Conservation (phyloP, 306 rosid species). For the Acacia confusa region DNA sequence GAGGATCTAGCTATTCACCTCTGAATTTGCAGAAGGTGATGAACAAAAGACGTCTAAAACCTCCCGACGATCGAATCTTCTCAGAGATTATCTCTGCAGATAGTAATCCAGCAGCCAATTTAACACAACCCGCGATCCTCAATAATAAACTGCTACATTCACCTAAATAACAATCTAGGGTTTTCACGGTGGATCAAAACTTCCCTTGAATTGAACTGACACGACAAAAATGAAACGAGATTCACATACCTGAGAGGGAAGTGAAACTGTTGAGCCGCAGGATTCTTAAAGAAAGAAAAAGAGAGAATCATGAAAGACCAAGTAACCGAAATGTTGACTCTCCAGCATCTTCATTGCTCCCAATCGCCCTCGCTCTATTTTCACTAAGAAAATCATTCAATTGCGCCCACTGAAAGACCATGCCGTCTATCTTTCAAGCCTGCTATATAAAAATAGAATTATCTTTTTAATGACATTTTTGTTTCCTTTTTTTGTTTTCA, state of each 20-base stretch:
- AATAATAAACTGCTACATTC: conserved; percentile 1
- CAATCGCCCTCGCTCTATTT: background rate
- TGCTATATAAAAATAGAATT: background rate
- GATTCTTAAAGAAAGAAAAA: conserved; percentile 12
- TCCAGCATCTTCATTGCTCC: conserved; percentile 5
- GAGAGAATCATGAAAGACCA: conserved; percentile 9
- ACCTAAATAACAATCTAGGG: conserved; percentile 49
- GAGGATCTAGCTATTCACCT: conserved; percentile 33
- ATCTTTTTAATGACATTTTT: background rate
- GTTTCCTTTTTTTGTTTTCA: background rate
- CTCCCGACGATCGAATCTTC: conserved; percentile 40
- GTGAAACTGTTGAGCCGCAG: conserved; percentile 2
- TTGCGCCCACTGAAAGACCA: background rate
- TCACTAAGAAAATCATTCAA: background rate
- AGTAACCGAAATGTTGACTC: conserved; percentile 37
- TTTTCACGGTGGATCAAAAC: conserved; percentile 35
- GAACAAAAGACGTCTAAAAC: conserved; percentile 24
- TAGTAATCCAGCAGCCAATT: conserved; percentile 30
- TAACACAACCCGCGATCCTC: background rate
- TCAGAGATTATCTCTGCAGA: background rate
- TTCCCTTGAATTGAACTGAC: conserved; percentile 4
- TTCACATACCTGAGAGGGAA: conserved; percentile 50
- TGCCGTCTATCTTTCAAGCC: background rate
- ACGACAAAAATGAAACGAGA: background rate
- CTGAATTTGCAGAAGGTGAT: conserved; percentile 18